phyloP scores from a whole-genome alignment of 1,284 basidiomycete species.

The Cystobasidium sp. region DNA sequence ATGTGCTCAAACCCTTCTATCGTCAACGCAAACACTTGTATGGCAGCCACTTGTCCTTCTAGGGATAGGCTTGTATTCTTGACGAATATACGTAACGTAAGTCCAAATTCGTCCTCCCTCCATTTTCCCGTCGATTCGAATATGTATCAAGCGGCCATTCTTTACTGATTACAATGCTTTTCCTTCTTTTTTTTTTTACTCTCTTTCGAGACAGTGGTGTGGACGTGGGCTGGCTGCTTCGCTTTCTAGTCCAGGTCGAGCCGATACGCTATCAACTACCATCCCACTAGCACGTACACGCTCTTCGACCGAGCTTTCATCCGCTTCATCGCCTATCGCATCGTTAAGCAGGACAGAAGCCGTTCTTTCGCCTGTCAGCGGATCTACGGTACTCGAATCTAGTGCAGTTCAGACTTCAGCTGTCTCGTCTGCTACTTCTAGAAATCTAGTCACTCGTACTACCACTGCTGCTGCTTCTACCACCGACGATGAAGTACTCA shows the following conservation, averaged over 20 bases:
- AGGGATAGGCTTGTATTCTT: constrained; percentile 9
- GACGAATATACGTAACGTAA: constrained; percentile 4
- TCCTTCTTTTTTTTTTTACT: background rate
- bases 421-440: background rate
- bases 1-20: constrained; percentile 6
- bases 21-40: constrained; percentile 11
- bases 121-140: background rate
- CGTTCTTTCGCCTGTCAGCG: background rate
- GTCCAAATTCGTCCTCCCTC: background rate
- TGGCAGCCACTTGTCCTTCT: constrained; percentile 5
- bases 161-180: background rate
- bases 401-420: background rate
- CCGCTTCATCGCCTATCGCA: background rate
- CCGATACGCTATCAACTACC: background rate
- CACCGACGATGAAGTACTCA: background rate
- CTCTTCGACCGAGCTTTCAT: constrained; percentile 6
- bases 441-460: background rate
- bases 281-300: background rate
- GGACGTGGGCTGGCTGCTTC: constrained; percentile 1
- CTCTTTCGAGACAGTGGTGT: constrained; percentile 7
- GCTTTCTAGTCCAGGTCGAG: background rate
- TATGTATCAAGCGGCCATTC: background rate
- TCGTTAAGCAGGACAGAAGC: background rate
- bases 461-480: background rate
- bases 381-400: background rate